Conservation (phyloP, 371 early-diverging fungal genomes). For the Saksenaea oblongispora region DNA sequence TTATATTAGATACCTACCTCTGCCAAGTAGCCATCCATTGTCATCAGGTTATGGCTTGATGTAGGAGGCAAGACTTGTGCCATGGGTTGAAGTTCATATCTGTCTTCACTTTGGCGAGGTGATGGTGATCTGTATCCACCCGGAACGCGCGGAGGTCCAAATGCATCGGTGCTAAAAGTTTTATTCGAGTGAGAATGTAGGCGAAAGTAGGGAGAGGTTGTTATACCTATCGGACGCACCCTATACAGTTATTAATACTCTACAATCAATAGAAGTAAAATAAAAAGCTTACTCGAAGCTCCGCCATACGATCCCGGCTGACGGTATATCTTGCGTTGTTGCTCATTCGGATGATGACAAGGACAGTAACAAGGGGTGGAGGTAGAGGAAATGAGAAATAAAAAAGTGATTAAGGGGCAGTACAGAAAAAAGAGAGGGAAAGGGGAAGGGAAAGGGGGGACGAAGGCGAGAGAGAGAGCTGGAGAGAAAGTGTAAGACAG, state of each 20-base stretch:
- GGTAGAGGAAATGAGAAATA: not conserved
- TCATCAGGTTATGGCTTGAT: constrained; percentile 3
- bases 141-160: constrained; percentile 32
- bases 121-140: constrained; percentile 14
- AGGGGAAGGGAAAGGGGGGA: constrained; percentile 3
- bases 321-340: constrained; percentile 14
- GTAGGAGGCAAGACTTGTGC: not conserved
- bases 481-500: not conserved
- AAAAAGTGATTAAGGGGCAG: constrained; percentile 1
- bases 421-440: not conserved
- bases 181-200: not conserved
- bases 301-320: constrained; percentile 24
- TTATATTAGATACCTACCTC: constrained; percentile 1
- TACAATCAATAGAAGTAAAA: not conserved
- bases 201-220: constrained; percentile 1
- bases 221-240: not conserved
- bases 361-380: constrained; percentile 2
- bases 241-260: not conserved
- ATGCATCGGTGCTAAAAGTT: constrained; percentile 29
- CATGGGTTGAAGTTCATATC: constrained; percentile 6
- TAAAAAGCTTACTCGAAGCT: constrained; percentile 18
- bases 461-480: not conserved
- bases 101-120: constrained; percentile 2
- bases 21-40: constrained; percentile 25
- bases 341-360: constrained; percentile 4